Evolutionary conservation across 345 rosid species (phyloP).

Genomic region (Acer yangbiense): DNA sequence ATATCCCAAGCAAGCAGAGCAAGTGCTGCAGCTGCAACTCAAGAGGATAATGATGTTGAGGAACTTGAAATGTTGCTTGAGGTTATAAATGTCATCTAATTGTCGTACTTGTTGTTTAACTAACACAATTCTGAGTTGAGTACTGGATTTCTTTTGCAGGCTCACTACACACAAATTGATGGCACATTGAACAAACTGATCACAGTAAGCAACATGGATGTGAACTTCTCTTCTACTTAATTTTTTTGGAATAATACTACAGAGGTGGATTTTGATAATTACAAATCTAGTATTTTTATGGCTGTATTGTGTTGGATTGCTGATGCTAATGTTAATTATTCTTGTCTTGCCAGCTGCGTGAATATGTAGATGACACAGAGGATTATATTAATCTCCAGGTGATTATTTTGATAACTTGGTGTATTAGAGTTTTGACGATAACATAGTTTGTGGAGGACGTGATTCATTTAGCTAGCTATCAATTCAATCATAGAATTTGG

Average conservation of each 20-base stretch:
- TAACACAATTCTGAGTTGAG: constrained; percentile 7
- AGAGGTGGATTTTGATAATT: constrained; percentile 3
- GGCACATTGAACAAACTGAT: constrained; percentile 54
- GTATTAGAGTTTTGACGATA: too few species aligned
- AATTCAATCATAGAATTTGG: not conserved
- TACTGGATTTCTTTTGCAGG: constrained; percentile 38
- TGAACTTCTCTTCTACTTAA: constrained; percentile 7
- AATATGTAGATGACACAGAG: constrained; percentile 80
- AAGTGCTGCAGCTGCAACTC: constrained; percentile 34
- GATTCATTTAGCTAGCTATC: not conserved
- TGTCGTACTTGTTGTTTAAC: not conserved
- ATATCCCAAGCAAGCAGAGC: constrained; percentile 48
- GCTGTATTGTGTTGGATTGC: not conserved
- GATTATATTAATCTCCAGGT: constrained; percentile 78
- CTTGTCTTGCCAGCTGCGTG: constrained; percentile 54
- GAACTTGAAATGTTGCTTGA: constrained; percentile 69
- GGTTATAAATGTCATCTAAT: constrained; percentile 29
- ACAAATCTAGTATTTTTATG: not conserved
- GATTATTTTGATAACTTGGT: not conserved
- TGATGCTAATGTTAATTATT: constrained; percentile 7
- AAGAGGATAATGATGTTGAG: constrained; percentile 52
- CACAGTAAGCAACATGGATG: constrained; percentile 30
- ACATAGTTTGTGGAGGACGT: not conserved
- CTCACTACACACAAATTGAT: constrained; percentile 60
- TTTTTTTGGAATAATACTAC: not conserved